phyloP scores from a whole-genome alignment of 2,329 filamentous ascomycete species.

The Penicillium sp. region DNA sequence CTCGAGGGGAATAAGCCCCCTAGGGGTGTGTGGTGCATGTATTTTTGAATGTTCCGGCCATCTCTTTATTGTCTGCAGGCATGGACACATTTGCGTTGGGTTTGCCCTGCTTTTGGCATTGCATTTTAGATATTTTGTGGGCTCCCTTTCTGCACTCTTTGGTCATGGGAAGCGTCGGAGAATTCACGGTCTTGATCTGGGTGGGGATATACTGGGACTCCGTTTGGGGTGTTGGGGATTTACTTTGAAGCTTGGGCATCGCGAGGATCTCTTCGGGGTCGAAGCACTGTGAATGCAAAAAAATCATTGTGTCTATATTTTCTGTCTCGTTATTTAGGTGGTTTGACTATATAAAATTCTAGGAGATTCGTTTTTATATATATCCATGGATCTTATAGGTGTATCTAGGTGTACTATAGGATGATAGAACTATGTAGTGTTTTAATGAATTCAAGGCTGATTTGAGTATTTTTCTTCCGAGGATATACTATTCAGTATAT shows the following conservation, averaged over 20 bases:
- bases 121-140: slow-evolving; percentile 34
- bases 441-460: not conserved
- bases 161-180: slow-evolving; percentile 40
- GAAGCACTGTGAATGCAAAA: slow-evolving; percentile 35
- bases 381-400: not conserved
- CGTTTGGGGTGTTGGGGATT: slow-evolving; percentile 43
- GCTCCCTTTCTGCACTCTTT: slow-evolving; percentile 35
- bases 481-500: no score
- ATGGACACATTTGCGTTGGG: slow-evolving; percentile 24
- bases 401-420: not conserved
- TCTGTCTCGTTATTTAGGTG: slow-evolving; percentile 1
- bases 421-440: no score
- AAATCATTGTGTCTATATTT: slow-evolving; percentile 37
- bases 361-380: not conserved
- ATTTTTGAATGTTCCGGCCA: slow-evolving; percentile 11
- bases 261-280: slow-evolving; percentile 26
- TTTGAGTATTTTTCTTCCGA: not conserved
- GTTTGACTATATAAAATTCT: not conserved
- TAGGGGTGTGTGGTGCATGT: slow-evolving; percentile 16
- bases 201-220: slow-evolving; percentile 41
- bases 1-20: not conserved
- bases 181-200: slow-evolving; percentile 42
- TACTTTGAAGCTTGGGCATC: slow-evolving; percentile 38
- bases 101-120: slow-evolving; percentile 27
- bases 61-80: slow-evolving; percentile 13